Evolutionary conservation across 352 stramenopile species (phyloP), one percentile per base, ranked within the genome.

Genomic region (Globisporangium barbulae): DNA sequence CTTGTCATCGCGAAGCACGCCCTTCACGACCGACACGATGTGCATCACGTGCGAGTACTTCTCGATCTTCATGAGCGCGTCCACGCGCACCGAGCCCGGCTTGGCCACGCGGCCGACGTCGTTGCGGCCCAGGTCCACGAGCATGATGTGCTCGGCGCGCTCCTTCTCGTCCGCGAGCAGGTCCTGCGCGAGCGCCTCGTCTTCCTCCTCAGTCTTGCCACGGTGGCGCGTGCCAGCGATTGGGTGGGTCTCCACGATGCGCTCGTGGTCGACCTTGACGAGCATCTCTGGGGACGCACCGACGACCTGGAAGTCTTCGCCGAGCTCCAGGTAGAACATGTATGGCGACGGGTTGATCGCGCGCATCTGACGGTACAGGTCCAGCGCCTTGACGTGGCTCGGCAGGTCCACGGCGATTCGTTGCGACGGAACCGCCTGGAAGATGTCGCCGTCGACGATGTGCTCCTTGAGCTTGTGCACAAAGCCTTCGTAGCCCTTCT

Each of bases 31-130:
- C 37, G 87, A 96, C 57, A 96, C 87, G 63, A 97, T 96, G 75
- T 97, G 89, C 85, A 97, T 97, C 64, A 97, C 89, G 65, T 97
- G 89, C 59, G 87, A 96, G 77, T 97, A 97, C 73, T 94, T 93
- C 60, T 97, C 89, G 59, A 97, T 94, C 71, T 93, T 78, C 89
- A 97, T 96, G 60, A 97, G 81, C 54, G 74, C 74, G 61, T 97
- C 85, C 28, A 97, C 87, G 8, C 78, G 82, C 37, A 97, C 89
- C 1, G 84, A 79, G 10, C 89, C 89, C 2, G 89, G 87, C 64
- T 78, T 85, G 37, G 85, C 85, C 19, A 97, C 90, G 21, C 89
- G 85, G 8, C 90, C 90, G 21, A 97, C 79, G 59, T 97, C 90
- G 59, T 97, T 97, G 39, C 90, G 85, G 5, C 90, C 90, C 6